Evolutionary conservation across 768 basidiomycete species (phyloP).

Genomic region (Mycena latifolia): DNA sequence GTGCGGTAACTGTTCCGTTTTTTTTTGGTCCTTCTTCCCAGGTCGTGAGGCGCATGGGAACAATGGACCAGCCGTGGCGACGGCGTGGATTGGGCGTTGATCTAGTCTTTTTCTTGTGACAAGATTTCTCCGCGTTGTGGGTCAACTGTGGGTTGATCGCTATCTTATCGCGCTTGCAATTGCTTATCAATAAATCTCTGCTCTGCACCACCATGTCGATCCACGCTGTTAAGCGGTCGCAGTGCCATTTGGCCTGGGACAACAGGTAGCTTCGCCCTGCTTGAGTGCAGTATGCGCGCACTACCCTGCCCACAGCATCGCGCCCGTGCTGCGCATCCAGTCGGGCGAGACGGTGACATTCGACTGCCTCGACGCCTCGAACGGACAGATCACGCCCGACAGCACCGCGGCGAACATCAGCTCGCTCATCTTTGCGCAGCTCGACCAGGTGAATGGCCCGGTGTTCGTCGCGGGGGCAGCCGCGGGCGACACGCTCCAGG

Average conservation of each 20-base stretch:
- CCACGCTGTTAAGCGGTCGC: background rate
- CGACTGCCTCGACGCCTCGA: slow-evolving; percentile 74
- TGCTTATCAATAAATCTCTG: no score
- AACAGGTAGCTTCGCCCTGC: background rate
- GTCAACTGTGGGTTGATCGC: no score
- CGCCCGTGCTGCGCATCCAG: slow-evolving; percentile 60
- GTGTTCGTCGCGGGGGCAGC: slow-evolving; percentile 63
- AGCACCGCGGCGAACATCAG: slow-evolving; percentile 53
- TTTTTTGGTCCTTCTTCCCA: slow-evolving; percentile 41
- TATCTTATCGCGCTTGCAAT: no score
- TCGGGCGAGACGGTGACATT: slow-evolving; percentile 69
- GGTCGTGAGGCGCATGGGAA: slow-evolving; percentile 87
- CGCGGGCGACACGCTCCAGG: slow-evolving; percentile 70
- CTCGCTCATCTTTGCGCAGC: slow-evolving; percentile 58
- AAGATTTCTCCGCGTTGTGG: no score
- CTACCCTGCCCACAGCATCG: slow-evolving; percentile 52
- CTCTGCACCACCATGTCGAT: background rate
- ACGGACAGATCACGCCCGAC: slow-evolving; percentile 64
- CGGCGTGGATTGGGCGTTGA: no score
- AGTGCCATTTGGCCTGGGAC: background rate
- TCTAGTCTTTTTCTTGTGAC: no score
- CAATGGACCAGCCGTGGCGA: slow-evolving; percentile 89
- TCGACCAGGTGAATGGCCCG: slow-evolving; percentile 73
- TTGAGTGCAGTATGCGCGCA: no score
- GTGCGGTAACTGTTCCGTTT: background rate